Evolutionary conservation across 177 flowering plant species (phyloP).

Genomic region (Vitis hybrid): DNA sequence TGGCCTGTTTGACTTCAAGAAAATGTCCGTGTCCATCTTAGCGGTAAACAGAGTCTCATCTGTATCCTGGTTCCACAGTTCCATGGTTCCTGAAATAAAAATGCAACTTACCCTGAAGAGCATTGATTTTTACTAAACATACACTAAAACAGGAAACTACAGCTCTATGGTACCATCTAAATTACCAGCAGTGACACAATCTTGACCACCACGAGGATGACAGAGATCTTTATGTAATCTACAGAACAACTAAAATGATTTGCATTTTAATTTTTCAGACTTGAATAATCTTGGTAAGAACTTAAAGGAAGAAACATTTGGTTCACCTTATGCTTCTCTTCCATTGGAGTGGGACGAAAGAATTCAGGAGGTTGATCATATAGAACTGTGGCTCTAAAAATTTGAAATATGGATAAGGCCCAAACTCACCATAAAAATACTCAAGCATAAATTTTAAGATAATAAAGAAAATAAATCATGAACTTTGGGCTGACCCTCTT

Average conservation of each 20-base stretch:
- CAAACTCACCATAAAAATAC: slow-evolving; percentile 1
- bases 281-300: neutral
- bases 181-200: slow-evolving; percentile 72
- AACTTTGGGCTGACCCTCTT: slow-evolving; percentile 22
- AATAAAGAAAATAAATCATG: neutral
- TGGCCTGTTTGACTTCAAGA: slow-evolving; percentile 70
- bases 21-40: slow-evolving; percentile 35
- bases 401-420: slow-evolving; percentile 7
- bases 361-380: slow-evolving; percentile 99
- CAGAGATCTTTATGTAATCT: slow-evolving; percentile 51
- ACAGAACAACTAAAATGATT: slow-evolving; percentile 60
- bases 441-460: neutral
- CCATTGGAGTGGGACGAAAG: slow-evolving; percentile 76
- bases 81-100: slow-evolving; percentile 24
- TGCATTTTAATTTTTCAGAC: neutral
- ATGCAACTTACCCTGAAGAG: neutral
- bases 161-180: neutral
- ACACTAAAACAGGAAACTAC: neutral
- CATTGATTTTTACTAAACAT: neutral
- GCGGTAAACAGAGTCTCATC: slow-evolving; percentile 55
- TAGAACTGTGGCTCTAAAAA: slow-evolving; percentile 75
- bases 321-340: slow-evolving; percentile 79
- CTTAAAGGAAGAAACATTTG: slow-evolving; percentile 2
- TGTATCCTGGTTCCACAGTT: slow-evolving; percentile 13
- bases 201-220: slow-evolving; percentile 44